Base-by-base conservation (phyloP, 1,284 basidiomycete species). In the Cutaneotrichosporon curvatum region DNA sequence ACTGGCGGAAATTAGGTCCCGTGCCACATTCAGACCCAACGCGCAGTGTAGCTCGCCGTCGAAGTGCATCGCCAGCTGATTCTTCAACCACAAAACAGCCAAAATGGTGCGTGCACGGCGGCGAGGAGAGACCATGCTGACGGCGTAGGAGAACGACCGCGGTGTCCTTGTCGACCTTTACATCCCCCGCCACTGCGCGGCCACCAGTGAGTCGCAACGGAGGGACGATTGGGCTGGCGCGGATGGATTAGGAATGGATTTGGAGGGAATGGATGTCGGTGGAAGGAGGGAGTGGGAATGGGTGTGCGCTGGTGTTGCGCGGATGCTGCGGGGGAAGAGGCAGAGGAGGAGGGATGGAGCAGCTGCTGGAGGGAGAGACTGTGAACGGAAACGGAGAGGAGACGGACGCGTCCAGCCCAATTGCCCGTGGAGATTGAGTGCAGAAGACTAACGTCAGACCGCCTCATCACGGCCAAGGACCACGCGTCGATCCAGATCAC, bases 381-480 rank as follows among this genome's bases (percentile, higher is more conserved):
- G 32, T 9, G 32, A n/a, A 34, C 7, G 14, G 5, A n/a, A 4
- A n/a, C 4, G 38, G 12, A 39, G 14, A 9, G 32, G 8, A 9
- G 14, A 34, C 8, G 15, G 8, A n/a, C 32, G 32, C 15, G 32
- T 15, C 25, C 25, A 28, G 25, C 12, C 25, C 25, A 28, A 28
- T 28, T 28, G 7, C 7, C 25, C 12, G 7, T 28, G 25, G 12
- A 28, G 8, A 7, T 28, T 28, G 7, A n/a, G n/a, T n/a, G n/a
- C n/a, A n/a, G n/a, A 16, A 37, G 8, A 25, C 43, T 45, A 38
- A 45, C 19, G n/a, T 21, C 69, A 85, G 89, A 90, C 81, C 87
- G 90, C 62, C 79, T 96, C 68, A 96, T 96, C 74, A 94, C 88
- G 63, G 87, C 94, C 68, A 97, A 98, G 79, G 94, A 99, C 77